Conservation (phyloP, 345 rosid genomes). For the Psidium guajava region DNA sequence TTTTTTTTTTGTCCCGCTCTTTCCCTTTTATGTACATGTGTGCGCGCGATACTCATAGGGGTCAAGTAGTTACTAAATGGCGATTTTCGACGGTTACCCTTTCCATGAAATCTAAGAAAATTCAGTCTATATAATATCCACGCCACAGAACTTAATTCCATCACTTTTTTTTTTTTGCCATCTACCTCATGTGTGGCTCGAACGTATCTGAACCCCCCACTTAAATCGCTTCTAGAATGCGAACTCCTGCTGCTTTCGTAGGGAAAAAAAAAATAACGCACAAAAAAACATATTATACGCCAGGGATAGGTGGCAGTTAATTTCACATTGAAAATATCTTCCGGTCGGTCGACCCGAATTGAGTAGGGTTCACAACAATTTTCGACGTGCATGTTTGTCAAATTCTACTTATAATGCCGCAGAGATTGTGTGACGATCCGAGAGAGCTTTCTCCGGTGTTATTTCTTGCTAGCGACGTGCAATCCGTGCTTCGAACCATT, state of each 20-base stretch:
- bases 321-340: not conserved
- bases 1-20: too few species aligned
- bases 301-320: too few species aligned
- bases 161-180: not conserved
- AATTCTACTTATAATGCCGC: not conserved
- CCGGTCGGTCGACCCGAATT: not conserved
- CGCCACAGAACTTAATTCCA: not conserved
- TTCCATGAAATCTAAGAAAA: too few species aligned
- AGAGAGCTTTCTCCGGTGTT: not conserved
- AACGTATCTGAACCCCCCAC: not conserved
- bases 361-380: not conserved
- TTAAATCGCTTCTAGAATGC: not conserved
- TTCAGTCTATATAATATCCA: too few species aligned
- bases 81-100: too few species aligned
- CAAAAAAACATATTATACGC: not conserved
- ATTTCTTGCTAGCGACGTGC: not conserved
- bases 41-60: too few species aligned
- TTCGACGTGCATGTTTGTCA: not conserved
- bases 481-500: too few species aligned
- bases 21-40: too few species aligned
- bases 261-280: not conserved
- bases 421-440: fast-evolving
- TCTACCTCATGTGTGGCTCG: not conserved
- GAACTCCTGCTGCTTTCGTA: not conserved
- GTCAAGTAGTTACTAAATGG: too few species aligned